phyloP scores from a whole-genome alignment of 2,329 filamentous ascomycete species.

The Pseudopithomyces chartarum region DNA sequence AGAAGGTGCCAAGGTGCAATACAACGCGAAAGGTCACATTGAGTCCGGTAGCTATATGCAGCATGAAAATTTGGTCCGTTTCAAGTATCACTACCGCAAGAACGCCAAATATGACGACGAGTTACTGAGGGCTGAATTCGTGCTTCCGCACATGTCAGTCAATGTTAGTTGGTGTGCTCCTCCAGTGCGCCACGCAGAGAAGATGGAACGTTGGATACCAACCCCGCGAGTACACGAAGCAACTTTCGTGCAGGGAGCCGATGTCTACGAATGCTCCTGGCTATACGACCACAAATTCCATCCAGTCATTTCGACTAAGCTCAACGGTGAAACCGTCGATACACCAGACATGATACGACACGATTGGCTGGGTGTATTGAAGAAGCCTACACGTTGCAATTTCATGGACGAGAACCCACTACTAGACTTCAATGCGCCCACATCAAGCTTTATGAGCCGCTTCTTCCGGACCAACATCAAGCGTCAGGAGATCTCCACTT shows the following conservation, averaged over 20 bases:
- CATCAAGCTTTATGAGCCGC: constrained; percentile 38
- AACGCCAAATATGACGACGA: constrained; percentile 60
- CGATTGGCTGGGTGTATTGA: constrained; percentile 48
- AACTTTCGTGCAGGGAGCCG: constrained; percentile 58
- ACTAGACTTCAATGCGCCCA: constrained; percentile 50
- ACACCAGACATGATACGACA: constrained; percentile 62
- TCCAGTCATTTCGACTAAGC: constrained; percentile 44
- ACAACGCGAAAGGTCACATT: constrained; percentile 59
- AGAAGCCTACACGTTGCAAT: constrained; percentile 44
- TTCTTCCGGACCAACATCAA: constrained; percentile 47
- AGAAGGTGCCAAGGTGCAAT: constrained; percentile 54
- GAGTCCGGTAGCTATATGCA: constrained; percentile 59
- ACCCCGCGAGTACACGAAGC: constrained; percentile 60
- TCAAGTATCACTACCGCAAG: constrained; percentile 61
- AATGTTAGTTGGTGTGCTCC: constrained; percentile 61
- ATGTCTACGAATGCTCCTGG: constrained; percentile 58
- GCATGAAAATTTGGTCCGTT: constrained; percentile 57
- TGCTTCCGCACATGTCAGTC: constrained; percentile 58
- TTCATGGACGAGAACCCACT: constrained; percentile 59
- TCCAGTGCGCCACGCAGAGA: constrained; percentile 55
- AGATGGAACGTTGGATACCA: constrained; percentile 60
- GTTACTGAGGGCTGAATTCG: constrained; percentile 61
- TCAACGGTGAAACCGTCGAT: constrained; percentile 57
- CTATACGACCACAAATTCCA: constrained; percentile 49
- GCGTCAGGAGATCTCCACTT: constrained; percentile 45